Conservation (phyloP, 148 eudicot species). For the Cornus controversa region DNA sequence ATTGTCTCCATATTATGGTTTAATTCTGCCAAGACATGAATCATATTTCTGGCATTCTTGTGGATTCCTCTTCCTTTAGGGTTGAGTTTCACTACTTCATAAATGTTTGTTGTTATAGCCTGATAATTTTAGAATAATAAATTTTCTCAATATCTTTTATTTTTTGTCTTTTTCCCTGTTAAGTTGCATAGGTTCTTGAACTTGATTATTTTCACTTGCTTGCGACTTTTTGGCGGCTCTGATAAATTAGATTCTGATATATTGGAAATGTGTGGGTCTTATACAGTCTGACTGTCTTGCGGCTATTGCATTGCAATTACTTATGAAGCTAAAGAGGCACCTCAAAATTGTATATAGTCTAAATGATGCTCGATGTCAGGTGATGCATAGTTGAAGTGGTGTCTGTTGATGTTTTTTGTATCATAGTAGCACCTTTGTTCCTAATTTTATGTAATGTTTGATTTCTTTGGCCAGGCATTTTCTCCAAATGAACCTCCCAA, state of each 20-base stretch:
- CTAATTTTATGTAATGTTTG: background rate
- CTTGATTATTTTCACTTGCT: background rate
- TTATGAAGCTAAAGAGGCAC: slow-evolving; percentile 88
- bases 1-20: background rate
- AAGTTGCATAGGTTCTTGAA: too few species aligned
- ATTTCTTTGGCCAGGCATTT: slow-evolving; percentile 56
- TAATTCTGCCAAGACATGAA: background rate
- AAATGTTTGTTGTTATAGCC: background rate
- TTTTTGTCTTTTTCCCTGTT: background rate
- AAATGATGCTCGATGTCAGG: slow-evolving; percentile 94
- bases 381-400: slow-evolving; percentile 21
- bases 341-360: slow-evolving; percentile 76
- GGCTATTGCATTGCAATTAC: slow-evolving; percentile 81
- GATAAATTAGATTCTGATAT: background rate
- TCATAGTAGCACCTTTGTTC: background rate
- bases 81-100: background rate
- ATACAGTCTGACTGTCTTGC: slow-evolving; percentile 77
- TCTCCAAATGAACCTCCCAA: slow-evolving; percentile 83
- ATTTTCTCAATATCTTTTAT: background rate
- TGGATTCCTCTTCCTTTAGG: background rate
- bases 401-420: background rate
- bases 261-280: slow-evolving; percentile 18
- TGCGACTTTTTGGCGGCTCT: background rate
- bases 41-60: background rate
- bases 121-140: background rate